These are phyloP conservation scores for Botrytis porri DNA, from an alignment of 2,329 filamentous ascomycete species.

Conservation along the genomic window DNA sequence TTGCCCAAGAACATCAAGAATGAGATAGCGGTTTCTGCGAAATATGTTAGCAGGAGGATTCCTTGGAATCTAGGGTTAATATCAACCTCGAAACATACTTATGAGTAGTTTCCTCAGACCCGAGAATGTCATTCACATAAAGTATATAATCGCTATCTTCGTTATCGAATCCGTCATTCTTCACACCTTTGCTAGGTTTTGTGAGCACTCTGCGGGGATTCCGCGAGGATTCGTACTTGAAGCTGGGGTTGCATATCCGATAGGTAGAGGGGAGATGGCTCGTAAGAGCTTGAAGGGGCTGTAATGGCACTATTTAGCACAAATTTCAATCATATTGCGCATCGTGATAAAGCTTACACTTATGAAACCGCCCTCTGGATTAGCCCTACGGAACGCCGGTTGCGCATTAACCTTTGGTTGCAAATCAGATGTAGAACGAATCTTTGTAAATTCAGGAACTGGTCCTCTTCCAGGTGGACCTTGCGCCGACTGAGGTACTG, in stretches of 20 bases:
- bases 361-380: slow-evolving; percentile 96
- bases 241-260: slow-evolving; percentile 94
- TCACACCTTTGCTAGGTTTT: slow-evolving; percentile 96
- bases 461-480: slow-evolving; percentile 56
- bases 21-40: slow-evolving; percentile 84
- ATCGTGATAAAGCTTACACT: slow-evolving; percentile 60
- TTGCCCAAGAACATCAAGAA: slow-evolving; percentile 93
- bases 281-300: slow-evolving; percentile 94
- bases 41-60: slow-evolving; percentile 34
- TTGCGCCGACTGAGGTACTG: slow-evolving; percentile 46
- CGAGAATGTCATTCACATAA: slow-evolving; percentile 97
- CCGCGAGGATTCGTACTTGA: slow-evolving; percentile 97
- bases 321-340: neutral
- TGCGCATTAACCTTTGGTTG: slow-evolving; percentile 81
- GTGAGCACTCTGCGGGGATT: slow-evolving; percentile 94
- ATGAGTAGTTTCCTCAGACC: slow-evolving; percentile 95
- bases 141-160: slow-evolving; percentile 99
- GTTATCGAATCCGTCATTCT: slow-evolving; percentile 98
- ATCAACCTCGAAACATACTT: slow-evolving; percentile 59
- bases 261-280: slow-evolving; percentile 92
- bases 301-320: slow-evolving; percentile 33
- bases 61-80: slow-evolving; percentile 21
- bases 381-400: slow-evolving; percentile 86
- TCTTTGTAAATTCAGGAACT: slow-evolving; percentile 83
- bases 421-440: slow-evolving; percentile 70